Evolutionary conservation across 2,329 filamentous ascomycete species (phyloP).

Genomic region (Clonostachys rhizophaga): DNA sequence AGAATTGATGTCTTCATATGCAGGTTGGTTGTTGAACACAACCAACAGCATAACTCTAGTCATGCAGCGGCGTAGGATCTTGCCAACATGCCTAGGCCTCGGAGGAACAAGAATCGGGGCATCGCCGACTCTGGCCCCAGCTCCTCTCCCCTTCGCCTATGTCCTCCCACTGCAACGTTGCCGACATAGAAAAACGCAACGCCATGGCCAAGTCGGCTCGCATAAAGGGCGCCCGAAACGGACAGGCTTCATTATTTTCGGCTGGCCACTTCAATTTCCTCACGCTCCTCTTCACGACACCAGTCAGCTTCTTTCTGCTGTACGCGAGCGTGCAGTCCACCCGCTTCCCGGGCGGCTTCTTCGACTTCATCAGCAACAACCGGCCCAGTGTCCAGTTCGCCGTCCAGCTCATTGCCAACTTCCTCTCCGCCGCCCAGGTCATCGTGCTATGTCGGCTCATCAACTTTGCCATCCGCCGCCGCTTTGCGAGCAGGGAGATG

Average conservation of each 20-base stretch:
- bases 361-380: background rate
- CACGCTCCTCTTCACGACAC: background rate
- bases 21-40: background rate
- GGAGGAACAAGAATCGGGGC: too few species aligned
- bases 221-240: background rate
- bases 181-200: background rate
- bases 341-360: background rate
- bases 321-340: background rate
- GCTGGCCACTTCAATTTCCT: background rate
- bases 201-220: background rate
- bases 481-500: background rate
- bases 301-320: background rate
- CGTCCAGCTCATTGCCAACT: conserved; percentile 1
- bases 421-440: background rate
- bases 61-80: background rate
- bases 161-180: background rate
- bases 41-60: background rate
- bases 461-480: background rate
- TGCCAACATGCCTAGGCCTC: too few species aligned
- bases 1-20: background rate
- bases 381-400: background rate
- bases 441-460: conserved; percentile 1
- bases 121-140: too few species aligned
- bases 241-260: background rate
- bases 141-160: background rate